Base-by-base conservation (phyloP, 106 monocot genomes). In the Dactylorhiza incarnata region DNA sequence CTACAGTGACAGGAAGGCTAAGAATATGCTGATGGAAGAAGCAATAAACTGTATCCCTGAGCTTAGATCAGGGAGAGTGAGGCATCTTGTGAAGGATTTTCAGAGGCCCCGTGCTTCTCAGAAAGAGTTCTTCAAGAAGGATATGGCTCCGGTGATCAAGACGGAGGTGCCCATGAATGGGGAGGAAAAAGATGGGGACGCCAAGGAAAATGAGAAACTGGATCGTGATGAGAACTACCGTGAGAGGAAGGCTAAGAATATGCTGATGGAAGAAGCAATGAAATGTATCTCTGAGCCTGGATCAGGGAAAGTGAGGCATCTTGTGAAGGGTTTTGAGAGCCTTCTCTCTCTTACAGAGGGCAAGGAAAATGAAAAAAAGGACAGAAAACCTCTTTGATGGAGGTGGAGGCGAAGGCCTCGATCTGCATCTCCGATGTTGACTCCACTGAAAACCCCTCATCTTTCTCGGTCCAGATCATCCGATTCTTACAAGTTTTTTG, bases 311-410 rank as follows among this genome's bases (percentile, higher is more conserved):
- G 96, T 96, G 73, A 93, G 81, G 83, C 93, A 93, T 75, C 45
- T 96, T 74, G 96, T 96, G 49, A 82, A 87, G 80, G 96, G 90
- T 3, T 96, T 96, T 49, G 96, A 96, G 88, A 83, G 73, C 73
- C 44, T 95, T 14, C 82, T 87, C 22, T 79, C 84, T 2, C 85
- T 85, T 55, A 80, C 92, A 6, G 77, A 82, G 44, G 79, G 51
- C 24, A 23, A 55, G 23, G 84, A 77, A 44, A 76, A 71, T 2
- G 71, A n/a, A 59, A 7, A n/a, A 77, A 62, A 3, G 25, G 92
- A 70, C 46, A 78, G 74, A 13, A 82, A 62, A 55, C 45, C 5
- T 5, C 79, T 1, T 73, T 73, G 44, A 49, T 80, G 74, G 84
- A 87, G n/a, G n/a, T n/a, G n/a, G n/a, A n/a, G n/a, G n/a, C n/a